Evolutionary conservation across 805 yeast species (phyloP).

Genomic region (Pichia heedii): DNA sequence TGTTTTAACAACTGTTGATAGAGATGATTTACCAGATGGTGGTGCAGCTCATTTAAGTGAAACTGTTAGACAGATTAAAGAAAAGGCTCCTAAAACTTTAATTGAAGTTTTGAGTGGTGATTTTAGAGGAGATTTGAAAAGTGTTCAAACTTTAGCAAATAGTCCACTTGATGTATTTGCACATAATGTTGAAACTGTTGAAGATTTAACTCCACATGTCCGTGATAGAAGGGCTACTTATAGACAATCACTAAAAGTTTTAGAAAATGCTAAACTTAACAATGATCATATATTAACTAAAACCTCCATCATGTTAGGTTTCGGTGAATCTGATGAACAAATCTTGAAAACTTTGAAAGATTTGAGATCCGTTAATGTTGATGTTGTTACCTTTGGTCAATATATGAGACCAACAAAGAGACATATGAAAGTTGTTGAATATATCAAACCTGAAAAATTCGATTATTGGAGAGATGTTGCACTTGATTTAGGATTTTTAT

Average conservation of each 20-base stretch:
- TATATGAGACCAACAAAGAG: slow-evolving; percentile 98
- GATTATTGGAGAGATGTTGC: slow-evolving; percentile 89
- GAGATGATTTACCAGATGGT: slow-evolving; percentile 91
- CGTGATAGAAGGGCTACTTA: slow-evolving; percentile 97
- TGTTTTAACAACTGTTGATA: slow-evolving; percentile 92
- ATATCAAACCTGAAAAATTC: slow-evolving; percentile 87
- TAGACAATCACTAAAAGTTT: slow-evolving; percentile 73
- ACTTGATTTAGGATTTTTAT: slow-evolving; percentile 80
- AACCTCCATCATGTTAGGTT: slow-evolving; percentile 92
- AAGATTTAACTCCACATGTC: slow-evolving; percentile 85
- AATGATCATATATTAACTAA: slow-evolving; percentile 76
- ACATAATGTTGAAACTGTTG: slow-evolving; percentile 94
- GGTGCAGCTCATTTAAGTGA: slow-evolving; percentile 87
- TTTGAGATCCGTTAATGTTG: slow-evolving; percentile 69
- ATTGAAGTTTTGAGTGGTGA: slow-evolving; percentile 95
- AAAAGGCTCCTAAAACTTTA: slow-evolving; percentile 80
- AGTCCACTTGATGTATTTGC: slow-evolving; percentile 95
- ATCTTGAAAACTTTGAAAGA: slow-evolving; percentile 65
- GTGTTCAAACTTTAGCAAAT: slow-evolving; percentile 69
- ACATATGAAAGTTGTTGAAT: slow-evolving; percentile 97
- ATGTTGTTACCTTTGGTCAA: slow-evolving; percentile 97
- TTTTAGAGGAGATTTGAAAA: slow-evolving; percentile 80
- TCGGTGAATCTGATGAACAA: slow-evolving; percentile 94
- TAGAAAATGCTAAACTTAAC: slow-evolving; percentile 70
- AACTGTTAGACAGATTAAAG: slow-evolving; percentile 76